Conservation (phyloP, 2,329 filamentous ascomycete genomes). For the Fusarium robinianum region DNA sequence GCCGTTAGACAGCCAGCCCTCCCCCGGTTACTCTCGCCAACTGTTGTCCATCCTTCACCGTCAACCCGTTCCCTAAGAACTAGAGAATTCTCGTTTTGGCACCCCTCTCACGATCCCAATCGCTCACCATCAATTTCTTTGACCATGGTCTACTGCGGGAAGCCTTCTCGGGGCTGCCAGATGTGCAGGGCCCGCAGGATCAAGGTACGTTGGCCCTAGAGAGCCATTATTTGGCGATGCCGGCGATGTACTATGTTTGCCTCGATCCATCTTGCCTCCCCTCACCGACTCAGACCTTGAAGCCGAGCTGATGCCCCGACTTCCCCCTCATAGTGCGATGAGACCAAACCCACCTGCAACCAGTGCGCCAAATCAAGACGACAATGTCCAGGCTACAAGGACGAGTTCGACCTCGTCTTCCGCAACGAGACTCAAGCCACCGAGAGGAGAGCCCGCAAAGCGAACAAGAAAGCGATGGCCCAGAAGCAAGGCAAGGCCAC, state of each 20-base stretch:
- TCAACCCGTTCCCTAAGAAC: conserved; percentile 7
- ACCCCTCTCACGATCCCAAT: background rate
- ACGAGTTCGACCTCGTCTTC: conserved; percentile 74
- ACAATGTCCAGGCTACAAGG: conserved; percentile 69
- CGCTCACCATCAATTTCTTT: conserved; percentile 1
- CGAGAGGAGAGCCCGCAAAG: conserved; percentile 63
- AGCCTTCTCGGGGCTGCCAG: conserved; percentile 71
- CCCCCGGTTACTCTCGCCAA: conserved; percentile 10
- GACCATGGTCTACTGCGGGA: conserved; percentile 68
- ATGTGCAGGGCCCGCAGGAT: conserved; percentile 75
- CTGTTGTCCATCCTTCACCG: conserved; percentile 8
- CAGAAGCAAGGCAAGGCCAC: conserved; percentile 42
- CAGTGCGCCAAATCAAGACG: conserved; percentile 68
- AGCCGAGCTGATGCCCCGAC: conserved; percentile 4
- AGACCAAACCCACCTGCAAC: conserved; percentile 67
- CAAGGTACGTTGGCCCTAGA: conserved; percentile 58
- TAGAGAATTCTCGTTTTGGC: conserved; percentile 1
- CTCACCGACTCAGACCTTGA: background rate
- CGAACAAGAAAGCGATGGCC: conserved; percentile 52
- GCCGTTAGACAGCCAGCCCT: conserved; percentile 26
- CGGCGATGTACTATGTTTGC: too few species aligned
- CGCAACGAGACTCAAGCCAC: conserved; percentile 73
- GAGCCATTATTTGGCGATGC: background rate
- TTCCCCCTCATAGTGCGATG: conserved; percentile 60
- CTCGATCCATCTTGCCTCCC: background rate